A percentile compares a stretch with the other conserved stretches of the same genome.
Evolutionary conservation across 306 rosid genomes (phyloP).

Genomic region (Trifolium fragiferum): DNA sequence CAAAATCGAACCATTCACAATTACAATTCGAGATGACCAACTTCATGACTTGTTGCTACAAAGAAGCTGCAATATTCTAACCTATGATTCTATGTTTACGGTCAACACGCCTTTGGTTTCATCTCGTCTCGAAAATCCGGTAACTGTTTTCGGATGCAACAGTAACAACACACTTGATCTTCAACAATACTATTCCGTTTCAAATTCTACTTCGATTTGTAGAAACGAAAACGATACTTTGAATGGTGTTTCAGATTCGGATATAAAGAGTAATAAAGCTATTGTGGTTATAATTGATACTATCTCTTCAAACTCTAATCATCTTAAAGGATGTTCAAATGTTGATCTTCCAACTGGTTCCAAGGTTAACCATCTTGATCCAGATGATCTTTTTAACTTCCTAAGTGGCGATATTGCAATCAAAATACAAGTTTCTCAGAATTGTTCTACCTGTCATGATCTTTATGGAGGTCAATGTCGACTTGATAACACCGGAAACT

Average conservation of each 20-base stretch:
- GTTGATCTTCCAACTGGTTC: slow-evolving; percentile 31
- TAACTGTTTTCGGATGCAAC: slow-evolving; percentile 31
- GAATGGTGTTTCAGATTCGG: neutral
- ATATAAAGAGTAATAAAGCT: neutral
- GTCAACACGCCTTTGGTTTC: slow-evolving; percentile 1
- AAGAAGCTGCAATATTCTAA: slow-evolving; percentile 2
- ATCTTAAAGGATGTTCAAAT: slow-evolving; percentile 26
- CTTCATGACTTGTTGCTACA: neutral
- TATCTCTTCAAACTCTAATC: neutral
- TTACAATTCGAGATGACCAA: neutral
- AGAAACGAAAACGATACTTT: neutral
- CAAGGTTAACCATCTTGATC: neutral
- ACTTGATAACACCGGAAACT: slow-evolving; percentile 6
- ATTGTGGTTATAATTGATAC: neutral
- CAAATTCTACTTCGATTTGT: slow-evolving; percentile 7
- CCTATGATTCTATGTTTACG: neutral
- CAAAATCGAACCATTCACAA: neutral
- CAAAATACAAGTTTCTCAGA: neutral
- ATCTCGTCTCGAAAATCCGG: neutral
- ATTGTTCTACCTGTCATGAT: slow-evolving; percentile 38
- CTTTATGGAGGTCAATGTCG: slow-evolving; percentile 37
- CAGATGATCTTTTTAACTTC: neutral
- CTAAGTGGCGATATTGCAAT: slow-evolving; percentile 19
- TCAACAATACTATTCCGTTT: neutral
- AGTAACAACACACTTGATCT: neutral